Percentiles rank a stretch among this genome's conserved stretches.
Conservation (phyloP, 495 filamentous ascomycete genomes). For the Aspergillus incahuasiensis region DNA sequence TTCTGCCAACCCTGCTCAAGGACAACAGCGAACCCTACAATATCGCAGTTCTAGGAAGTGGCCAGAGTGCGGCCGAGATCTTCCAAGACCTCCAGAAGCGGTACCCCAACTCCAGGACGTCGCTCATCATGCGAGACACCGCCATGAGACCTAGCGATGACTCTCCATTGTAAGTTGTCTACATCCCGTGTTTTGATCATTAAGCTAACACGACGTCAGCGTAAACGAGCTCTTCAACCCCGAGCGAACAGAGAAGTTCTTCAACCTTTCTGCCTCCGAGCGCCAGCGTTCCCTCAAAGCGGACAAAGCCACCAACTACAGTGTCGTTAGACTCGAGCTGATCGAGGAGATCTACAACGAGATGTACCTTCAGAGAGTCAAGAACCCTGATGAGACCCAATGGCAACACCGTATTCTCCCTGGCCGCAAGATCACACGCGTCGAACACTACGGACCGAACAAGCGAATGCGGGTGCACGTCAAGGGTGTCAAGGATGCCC, state of each 20-base stretch:
- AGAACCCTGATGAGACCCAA: constrained; percentile 59
- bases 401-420: constrained; percentile 80
- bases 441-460: constrained; percentile 47
- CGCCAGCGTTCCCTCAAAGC: constrained; percentile 58
- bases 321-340: constrained; percentile 81
- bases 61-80: constrained; percentile 93
- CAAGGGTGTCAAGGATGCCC: constrained; percentile 24
- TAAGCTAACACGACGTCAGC: constrained; percentile 38
- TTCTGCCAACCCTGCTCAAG: constrained; percentile 54
- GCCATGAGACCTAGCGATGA: constrained; percentile 90
- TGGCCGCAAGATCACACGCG: constrained; percentile 55
- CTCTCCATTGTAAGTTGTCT: constrained; percentile 79
- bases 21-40: constrained; percentile 56
- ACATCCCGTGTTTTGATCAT: background rate
- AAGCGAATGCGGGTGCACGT: constrained; percentile 39
- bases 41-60: constrained; percentile 80
- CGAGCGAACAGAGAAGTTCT: constrained; percentile 69
- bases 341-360: constrained; percentile 82
- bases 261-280: constrained; percentile 54
- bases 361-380: constrained; percentile 78
- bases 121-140: constrained; percentile 69
- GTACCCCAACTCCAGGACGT: constrained; percentile 75
- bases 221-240: constrained; percentile 98
- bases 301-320: constrained; percentile 84
- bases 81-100: constrained; percentile 81